Evolutionary conservation across 371 early-diverging fungal genomes (phyloP).

Genomic region (Mucor sp.): DNA sequence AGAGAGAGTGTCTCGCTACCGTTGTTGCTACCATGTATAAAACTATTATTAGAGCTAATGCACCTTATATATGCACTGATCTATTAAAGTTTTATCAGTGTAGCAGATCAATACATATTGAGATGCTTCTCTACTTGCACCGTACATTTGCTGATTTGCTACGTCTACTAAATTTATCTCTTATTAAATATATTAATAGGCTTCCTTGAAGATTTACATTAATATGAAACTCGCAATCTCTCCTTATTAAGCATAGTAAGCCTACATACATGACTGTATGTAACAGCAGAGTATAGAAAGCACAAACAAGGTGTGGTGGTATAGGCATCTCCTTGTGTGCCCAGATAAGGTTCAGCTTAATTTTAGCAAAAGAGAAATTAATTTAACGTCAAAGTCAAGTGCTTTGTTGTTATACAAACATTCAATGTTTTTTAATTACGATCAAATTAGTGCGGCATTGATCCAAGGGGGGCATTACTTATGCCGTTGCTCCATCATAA

Average conservation of each 20-base stretch:
- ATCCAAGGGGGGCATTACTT: not conserved
- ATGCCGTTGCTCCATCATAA: not conserved
- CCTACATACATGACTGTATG: not conserved
- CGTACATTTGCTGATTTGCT: not conserved
- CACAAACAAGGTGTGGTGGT: too few species aligned
- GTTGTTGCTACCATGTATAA: not conserved
- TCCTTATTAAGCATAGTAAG: not conserved
- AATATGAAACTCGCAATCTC: not conserved
- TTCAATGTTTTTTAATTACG: not conserved
- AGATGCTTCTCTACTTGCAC: not conserved
- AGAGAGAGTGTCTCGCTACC: not conserved
- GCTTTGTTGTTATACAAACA: not conserved
- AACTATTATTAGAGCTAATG: not conserved
- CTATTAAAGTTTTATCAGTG: not conserved
- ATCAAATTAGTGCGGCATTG: not conserved
- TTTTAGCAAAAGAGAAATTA: not conserved
- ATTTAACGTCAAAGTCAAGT: not conserved
- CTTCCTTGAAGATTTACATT: slow-evolving; percentile 1
- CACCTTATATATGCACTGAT: not conserved
- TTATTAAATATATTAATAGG: slow-evolving; percentile 1
- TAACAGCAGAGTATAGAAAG: too few species aligned
- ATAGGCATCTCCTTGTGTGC: not conserved
- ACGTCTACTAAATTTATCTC: slow-evolving; percentile 1
- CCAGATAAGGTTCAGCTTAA: not conserved
- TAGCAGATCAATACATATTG: not conserved